phyloP scores from a whole-genome alignment of 202 grass and related monocot species.

The Cymbopogon flexuosus region DNA sequence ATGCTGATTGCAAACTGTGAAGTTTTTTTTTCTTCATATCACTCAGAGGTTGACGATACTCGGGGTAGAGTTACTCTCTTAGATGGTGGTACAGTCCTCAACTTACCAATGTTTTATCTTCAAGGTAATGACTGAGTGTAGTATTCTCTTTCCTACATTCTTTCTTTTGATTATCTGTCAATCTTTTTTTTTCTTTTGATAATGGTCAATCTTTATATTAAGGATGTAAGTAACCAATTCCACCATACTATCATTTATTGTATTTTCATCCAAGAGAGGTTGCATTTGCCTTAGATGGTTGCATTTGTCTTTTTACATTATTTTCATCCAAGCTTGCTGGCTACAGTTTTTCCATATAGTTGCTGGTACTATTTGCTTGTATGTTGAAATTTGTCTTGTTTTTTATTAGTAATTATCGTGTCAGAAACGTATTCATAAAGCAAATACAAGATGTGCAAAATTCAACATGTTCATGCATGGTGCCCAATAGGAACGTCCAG shows the following conservation, averaged over 20 bases:
- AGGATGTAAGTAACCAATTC: not conserved
- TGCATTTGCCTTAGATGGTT: too few species aligned
- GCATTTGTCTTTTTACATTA: not conserved
- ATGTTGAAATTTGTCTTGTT: not conserved
- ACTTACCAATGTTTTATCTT: slow-evolving; percentile 83
- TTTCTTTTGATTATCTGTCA: slow-evolving; percentile 3
- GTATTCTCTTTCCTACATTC: not conserved
- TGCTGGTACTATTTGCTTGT: not conserved
- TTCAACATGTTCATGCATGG: not conserved
- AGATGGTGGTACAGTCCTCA: slow-evolving; percentile 58
- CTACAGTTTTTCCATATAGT: not conserved
- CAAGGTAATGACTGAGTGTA: slow-evolving; percentile 49
- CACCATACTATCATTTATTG: not conserved
- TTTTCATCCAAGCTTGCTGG: not conserved
- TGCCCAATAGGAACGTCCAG: not conserved
- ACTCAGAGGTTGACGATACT: slow-evolving; percentile 84
- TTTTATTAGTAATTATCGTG: not conserved
- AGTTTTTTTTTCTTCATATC: slow-evolving; percentile 3
- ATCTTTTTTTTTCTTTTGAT: too few species aligned
- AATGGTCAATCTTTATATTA: not conserved
- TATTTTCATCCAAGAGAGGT: not conserved
- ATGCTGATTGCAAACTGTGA: slow-evolving; percentile 18
- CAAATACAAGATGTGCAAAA: not conserved
- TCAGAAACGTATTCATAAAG: not conserved
- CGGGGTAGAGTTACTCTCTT: slow-evolving; percentile 53